Percentiles rank a stretch among this genome's conserved stretches.
Conservation (phyloP, 73 alveolate genomes). For the Paramecium biaurelia region DNA sequence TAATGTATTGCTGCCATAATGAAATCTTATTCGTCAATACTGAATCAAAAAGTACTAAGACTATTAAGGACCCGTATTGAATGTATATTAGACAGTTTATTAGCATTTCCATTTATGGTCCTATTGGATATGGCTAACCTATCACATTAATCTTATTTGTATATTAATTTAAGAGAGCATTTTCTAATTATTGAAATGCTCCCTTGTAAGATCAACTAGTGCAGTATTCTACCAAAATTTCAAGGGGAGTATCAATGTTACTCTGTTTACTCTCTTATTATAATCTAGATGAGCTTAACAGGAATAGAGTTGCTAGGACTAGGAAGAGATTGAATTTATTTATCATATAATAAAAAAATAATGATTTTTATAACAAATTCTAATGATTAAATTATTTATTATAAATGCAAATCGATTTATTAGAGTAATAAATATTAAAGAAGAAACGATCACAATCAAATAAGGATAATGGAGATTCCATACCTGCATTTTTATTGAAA, state of each 20-base stretch:
- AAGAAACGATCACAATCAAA: not conserved
- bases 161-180: not conserved
- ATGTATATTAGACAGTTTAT: not conserved
- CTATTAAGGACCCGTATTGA: not conserved
- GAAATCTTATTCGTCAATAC: not conserved
- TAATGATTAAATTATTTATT: not conserved
- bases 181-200: not conserved
- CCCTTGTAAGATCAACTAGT: not conserved
- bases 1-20: not conserved
- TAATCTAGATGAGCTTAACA: not conserved
- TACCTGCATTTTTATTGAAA: conserved; percentile 43
- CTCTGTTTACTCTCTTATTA: not conserved
- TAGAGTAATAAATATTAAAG: conserved; percentile 8
- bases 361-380: not conserved
- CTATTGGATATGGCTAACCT: not conserved
- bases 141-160: not conserved
- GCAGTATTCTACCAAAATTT: not conserved
- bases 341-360: not conserved
- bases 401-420: not conserved
- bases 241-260: not conserved
- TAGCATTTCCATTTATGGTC: not conserved
- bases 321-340: not conserved
- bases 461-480: conserved; percentile 3
- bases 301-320: not conserved
- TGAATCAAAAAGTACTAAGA: not conserved